These are phyloP conservation scores for Saturnispora gosingensis DNA, from an alignment of 805 yeast species.

Conservation along the genomic window DNA sequence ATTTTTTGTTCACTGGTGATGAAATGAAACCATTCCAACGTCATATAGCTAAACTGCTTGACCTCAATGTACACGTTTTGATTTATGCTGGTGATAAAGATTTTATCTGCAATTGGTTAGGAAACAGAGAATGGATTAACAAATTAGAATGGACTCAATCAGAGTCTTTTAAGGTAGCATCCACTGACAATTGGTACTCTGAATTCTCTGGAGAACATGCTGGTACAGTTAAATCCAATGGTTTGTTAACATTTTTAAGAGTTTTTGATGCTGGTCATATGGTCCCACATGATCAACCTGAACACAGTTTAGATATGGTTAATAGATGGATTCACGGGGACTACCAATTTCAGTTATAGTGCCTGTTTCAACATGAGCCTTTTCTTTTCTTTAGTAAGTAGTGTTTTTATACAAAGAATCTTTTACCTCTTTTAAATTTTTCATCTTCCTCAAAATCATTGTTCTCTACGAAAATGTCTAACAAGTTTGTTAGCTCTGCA, in stretches of 20 bases:
- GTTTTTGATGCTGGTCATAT: slow-evolving; percentile 90
- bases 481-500: slow-evolving; percentile 19
- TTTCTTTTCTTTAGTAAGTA: neutral
- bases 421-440: neutral
- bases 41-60: slow-evolving; percentile 62
- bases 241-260: slow-evolving; percentile 71
- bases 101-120: slow-evolving; percentile 94
- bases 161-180: slow-evolving; percentile 15
- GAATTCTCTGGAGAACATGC: slow-evolving; percentile 22
- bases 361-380: neutral
- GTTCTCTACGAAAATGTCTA: slow-evolving; percentile 14
- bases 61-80: slow-evolving; percentile 68
- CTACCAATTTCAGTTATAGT: slow-evolving; percentile 20
- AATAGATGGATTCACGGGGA: slow-evolving; percentile 80
- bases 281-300: slow-evolving; percentile 91
- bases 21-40: slow-evolving; percentile 86
- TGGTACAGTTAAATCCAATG: slow-evolving; percentile 37
- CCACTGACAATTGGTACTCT: slow-evolving; percentile 21
- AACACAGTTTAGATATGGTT: slow-evolving; percentile 66
- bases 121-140: slow-evolving; percentile 81
- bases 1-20: slow-evolving; percentile 82
- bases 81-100: slow-evolving; percentile 95
- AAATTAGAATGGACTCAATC: slow-evolving; percentile 39
- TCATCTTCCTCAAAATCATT: neutral
- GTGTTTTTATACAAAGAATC: neutral